Conservation (phyloP, 768 basidiomycete species). For the Xerocomus brunneocitrinus region DNA sequence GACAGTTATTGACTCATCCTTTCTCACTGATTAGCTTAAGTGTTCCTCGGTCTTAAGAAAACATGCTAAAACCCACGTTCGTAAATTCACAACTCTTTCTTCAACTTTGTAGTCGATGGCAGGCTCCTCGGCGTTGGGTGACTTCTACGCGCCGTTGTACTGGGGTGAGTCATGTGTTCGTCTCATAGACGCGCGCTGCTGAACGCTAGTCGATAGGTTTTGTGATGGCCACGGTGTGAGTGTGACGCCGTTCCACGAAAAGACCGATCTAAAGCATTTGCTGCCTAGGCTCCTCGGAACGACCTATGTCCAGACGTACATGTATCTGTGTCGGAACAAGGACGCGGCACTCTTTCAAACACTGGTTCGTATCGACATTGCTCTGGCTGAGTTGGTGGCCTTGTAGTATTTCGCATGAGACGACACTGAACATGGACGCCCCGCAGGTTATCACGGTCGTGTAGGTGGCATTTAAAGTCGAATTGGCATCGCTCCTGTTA, state of each 20-base stretch:
- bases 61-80: background rate
- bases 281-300: conserved; percentile 3
- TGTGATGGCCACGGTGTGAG: conserved; percentile 5
- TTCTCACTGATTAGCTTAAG: background rate
- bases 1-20: background rate
- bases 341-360: background rate
- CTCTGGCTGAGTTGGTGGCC: background rate
- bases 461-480: background rate
- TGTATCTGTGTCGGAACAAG: conserved; percentile 1
- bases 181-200: background rate
- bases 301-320: conserved; percentile 1
- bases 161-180: conserved; percentile 1
- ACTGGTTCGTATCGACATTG: background rate
- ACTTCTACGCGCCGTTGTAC: conserved; percentile 2
- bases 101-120: background rate
- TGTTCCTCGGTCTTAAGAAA: background rate
- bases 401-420: background rate
- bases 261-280: background rate
- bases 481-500: background rate
- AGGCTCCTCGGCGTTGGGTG: background rate
- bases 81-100: background rate
- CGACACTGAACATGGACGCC: background rate
- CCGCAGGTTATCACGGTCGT: background rate
- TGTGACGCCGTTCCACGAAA: background rate
- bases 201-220: conserved; percentile 1